Evolutionary conservation across 2,329 filamentous ascomycete species (phyloP).

Genomic region (Microascus cirrosus): DNA sequence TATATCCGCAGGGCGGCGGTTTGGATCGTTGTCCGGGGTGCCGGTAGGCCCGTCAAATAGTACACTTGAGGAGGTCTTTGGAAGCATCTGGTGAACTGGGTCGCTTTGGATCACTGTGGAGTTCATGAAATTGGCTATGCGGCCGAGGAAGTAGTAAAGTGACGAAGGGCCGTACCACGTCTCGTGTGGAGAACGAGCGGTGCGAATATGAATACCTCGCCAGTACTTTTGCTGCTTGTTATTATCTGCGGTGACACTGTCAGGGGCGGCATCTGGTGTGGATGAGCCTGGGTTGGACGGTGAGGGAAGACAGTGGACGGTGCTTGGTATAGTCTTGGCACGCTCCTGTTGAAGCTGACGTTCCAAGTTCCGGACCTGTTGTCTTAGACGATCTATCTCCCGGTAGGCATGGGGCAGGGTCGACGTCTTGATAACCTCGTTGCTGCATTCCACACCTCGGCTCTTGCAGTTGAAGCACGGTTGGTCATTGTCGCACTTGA

Average conservation of each 20-base stretch:
- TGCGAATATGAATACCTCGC: slow-evolving; percentile 16
- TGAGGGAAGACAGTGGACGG: slow-evolving; percentile 3
- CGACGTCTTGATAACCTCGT: slow-evolving; percentile 13
- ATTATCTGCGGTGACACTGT: not conserved
- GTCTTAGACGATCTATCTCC: slow-evolving; percentile 24
- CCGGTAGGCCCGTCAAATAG: not conserved
- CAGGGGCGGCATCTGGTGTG: not conserved
- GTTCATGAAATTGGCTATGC: slow-evolving; percentile 24
- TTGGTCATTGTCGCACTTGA: slow-evolving; percentile 26
- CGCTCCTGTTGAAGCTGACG: slow-evolving; percentile 11
- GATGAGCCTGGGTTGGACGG: slow-evolving; percentile 2
- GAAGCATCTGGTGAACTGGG: slow-evolving; percentile 11
- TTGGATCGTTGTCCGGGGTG: not conserved
- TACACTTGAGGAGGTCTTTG: not conserved
- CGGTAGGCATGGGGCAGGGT: slow-evolving; percentile 17
- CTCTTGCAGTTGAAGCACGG: slow-evolving; percentile 27
- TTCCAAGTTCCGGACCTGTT: slow-evolving; percentile 18
- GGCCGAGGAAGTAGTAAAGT: slow-evolving; percentile 27
- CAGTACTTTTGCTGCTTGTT: not conserved
- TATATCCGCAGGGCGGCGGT: not conserved
- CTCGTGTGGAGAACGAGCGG: slow-evolving; percentile 19
- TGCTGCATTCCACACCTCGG: slow-evolving; percentile 21
- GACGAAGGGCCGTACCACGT: slow-evolving; percentile 30
- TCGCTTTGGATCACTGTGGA: slow-evolving; percentile 16
- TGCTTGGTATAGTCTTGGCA: not conserved